Evolutionary conservation across 2,329 filamentous ascomycete genomes (phyloP), one percentile per base, ranked within the genome.

Genomic region (Colletotrichum cuscutae): DNA sequence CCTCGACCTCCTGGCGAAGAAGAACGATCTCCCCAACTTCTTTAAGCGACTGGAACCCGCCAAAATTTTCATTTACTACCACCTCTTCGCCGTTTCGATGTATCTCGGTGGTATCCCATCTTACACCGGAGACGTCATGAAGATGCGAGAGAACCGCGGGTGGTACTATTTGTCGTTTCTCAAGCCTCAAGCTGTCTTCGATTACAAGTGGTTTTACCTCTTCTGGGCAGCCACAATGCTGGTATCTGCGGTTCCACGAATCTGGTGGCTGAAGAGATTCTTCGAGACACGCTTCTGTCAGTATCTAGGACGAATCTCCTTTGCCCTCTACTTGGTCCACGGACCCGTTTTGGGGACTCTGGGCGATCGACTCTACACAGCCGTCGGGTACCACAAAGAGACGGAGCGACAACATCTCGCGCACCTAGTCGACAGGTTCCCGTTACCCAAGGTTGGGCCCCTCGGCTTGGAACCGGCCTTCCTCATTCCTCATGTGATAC

Each of bases 151-250:
- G 4, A 70, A 65, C 22, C 71, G 54, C 11, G 71, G 71, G 11
- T 73, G 78, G 71, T 83, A 83, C 74, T 84, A 84, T 76, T 62
- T 74, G 2, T 79, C 81, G 1, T 63, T 83, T 0, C 81, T 81
- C 42, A 92, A 91, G 72, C 90, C 91, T 0, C 90, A 92, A 77
- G 91, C 91, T 1, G 88, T 91, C 12, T 92, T 86, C 75, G 89
- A 92, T 0, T 79, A 78, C 13, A 84, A 83, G 82, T 82, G 82
- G 80, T 83, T 83, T 68, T 84, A 82, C 72, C 78, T 84, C 54
- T 76, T 81, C 1, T 78, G 82, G 72, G 83, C 83, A 1, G 82
- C 83, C 0, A 74, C 82, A 0, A 63, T 84, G 0, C 77, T 84
- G 0, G 71, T 84, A 4, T 79, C 78, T 4, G 82, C 80, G 22